These are phyloP conservation scores for Paracoccidioides brasiliensis DNA, from an alignment of 2,329 filamentous ascomycete species.

Conservation along the genomic window DNA sequence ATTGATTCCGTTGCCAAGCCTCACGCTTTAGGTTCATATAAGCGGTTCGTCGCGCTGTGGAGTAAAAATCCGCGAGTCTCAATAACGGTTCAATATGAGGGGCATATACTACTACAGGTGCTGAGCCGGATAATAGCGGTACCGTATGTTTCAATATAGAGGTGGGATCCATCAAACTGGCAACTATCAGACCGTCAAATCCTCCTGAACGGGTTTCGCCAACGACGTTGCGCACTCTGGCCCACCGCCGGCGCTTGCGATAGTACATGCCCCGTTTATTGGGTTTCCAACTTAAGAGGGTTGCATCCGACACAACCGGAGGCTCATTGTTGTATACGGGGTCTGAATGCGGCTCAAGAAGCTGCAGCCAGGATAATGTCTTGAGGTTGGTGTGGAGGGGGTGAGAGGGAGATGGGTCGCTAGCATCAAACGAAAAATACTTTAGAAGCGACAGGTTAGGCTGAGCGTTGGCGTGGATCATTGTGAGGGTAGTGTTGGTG, in stretches of 20 bases:
- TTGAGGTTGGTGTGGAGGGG: constrained; percentile 73
- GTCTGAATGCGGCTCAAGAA: constrained; percentile 65
- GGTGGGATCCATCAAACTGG: constrained; percentile 66
- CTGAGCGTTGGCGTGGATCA: constrained; percentile 70
- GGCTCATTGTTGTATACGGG: constrained; percentile 58
- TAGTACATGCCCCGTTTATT: constrained; percentile 75
- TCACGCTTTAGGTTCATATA: constrained; percentile 38
- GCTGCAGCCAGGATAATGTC: constrained; percentile 80
- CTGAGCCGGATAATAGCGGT: constrained; percentile 70
- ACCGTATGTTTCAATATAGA: constrained; percentile 63
- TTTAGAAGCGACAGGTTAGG: constrained; percentile 77
- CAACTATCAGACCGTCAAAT: constrained; percentile 73
- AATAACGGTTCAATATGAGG: constrained; percentile 68
- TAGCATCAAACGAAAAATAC: constrained; percentile 75
- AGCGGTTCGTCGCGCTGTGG: constrained; percentile 62
- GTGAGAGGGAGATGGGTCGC: constrained; percentile 51
- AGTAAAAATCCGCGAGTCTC: constrained; percentile 70
- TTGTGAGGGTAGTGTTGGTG: constrained; percentile 53
- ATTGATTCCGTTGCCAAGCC: neutral
- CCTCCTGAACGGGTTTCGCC: constrained; percentile 60
- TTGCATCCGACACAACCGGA: constrained; percentile 43
- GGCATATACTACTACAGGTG: constrained; percentile 74
- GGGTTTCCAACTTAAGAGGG: constrained; percentile 59
- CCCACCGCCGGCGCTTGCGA: constrained; percentile 78
- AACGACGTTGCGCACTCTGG: constrained; percentile 56